These are phyloP conservation scores for Candida suzukii DNA, from an alignment of 805 yeast genomes.

Conservation along the genomic window DNA sequence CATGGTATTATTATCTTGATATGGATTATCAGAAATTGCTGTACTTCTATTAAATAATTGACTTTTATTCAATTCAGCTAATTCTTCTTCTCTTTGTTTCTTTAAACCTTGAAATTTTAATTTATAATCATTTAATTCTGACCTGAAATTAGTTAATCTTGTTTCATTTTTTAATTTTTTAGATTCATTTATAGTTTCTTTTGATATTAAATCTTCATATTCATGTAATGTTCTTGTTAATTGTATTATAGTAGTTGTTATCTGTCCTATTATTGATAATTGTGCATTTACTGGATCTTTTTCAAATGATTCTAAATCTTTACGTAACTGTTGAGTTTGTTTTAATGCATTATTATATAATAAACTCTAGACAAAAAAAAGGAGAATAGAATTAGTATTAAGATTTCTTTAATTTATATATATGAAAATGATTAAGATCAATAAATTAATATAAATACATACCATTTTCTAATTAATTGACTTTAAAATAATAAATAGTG, in stretches of 20 bases:
- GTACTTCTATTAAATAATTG: slow-evolving; percentile 38
- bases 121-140: slow-evolving; percentile 37
- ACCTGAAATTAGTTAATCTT: slow-evolving; percentile 52
- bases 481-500: no score
- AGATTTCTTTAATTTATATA: no score
- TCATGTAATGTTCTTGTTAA: slow-evolving; percentile 64
- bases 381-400: no score
- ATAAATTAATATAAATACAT: neutral
- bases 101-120: slow-evolving; percentile 48
- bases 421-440: no score
- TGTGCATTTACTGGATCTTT: slow-evolving; percentile 62
- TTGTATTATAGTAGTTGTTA: slow-evolving; percentile 73
- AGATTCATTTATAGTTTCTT: slow-evolving; percentile 50
- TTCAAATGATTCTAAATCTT: slow-evolving; percentile 64
- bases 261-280: slow-evolving; percentile 52
- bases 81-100: slow-evolving; percentile 44
- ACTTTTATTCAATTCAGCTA: slow-evolving; percentile 39
- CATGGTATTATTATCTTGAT: slow-evolving; percentile 22
- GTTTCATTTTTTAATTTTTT: slow-evolving; percentile 51
- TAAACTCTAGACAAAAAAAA: slow-evolving; percentile 51
- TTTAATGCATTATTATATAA: slow-evolving; percentile 85
- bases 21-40: slow-evolving; percentile 41
- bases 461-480: neutral
- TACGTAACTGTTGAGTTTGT: slow-evolving; percentile 66
- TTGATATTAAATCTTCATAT: slow-evolving; percentile 33